Evolutionary conservation across 352 stramenopile species (phyloP).

Genomic region (Pythium brachiatum): DNA sequence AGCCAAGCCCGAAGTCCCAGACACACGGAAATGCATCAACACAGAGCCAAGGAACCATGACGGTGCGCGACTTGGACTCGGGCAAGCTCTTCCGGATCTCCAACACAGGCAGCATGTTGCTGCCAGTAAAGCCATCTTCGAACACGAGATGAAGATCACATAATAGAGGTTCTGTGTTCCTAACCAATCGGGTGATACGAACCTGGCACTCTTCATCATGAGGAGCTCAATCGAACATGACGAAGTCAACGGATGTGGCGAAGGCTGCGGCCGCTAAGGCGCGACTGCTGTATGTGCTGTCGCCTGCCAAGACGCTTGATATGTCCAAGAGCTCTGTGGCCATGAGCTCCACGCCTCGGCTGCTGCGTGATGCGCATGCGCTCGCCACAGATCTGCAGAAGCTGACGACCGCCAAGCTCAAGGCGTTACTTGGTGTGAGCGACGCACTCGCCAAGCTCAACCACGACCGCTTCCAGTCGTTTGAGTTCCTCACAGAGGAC

Average conservation of each 20-base stretch:
- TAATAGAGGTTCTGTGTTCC: conserved; percentile 8
- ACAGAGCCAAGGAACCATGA: conserved; percentile 34
- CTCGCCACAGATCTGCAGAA: conserved; percentile 61
- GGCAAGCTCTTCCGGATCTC: conserved; percentile 74
- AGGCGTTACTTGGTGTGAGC: conserved; percentile 78
- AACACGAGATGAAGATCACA: conserved; percentile 17
- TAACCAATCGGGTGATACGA: too few relatives aligned
- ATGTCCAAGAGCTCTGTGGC: conserved; percentile 36
- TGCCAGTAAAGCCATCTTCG: conserved; percentile 33
- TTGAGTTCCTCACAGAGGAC: conserved; percentile 36
- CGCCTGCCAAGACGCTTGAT: conserved; percentile 88
- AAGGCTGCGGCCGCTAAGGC: conserved; percentile 11
- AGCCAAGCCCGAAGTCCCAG: not conserved
- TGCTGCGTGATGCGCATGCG: conserved; percentile 54
- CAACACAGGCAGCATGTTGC: conserved; percentile 52
- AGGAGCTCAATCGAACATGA: not conserved
- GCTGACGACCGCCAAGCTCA: conserved; percentile 69
- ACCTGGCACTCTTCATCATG: too few relatives aligned
- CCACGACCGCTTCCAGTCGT: conserved; percentile 74
- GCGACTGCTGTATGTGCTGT: conserved; percentile 79
- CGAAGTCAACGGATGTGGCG: not conserved
- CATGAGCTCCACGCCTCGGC: conserved; percentile 40
- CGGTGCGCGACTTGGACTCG: conserved; percentile 65
- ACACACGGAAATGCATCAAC: not conserved
- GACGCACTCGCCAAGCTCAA: conserved; percentile 86